phyloP scores from a whole-genome alignment of 352 stramenopile species.

The Phytophthora aleatoria region DNA sequence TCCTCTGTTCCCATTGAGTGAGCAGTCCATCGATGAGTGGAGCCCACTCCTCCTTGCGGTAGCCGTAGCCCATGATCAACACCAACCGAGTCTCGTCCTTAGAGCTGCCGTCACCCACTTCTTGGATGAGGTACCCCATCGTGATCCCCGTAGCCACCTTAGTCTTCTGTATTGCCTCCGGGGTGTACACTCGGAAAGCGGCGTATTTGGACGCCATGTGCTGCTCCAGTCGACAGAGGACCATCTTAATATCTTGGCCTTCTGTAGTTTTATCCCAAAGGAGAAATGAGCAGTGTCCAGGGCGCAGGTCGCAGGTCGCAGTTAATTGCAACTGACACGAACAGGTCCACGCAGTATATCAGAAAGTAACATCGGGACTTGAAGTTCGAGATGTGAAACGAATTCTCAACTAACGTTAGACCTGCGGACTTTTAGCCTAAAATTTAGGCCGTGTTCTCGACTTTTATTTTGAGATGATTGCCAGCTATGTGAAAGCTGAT shows the following conservation, averaged over 20 bases:
- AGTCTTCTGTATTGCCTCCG: slow-evolving; percentile 35
- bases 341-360: slow-evolving; percentile 18
- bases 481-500: too few species aligned
- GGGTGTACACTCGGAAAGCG: slow-evolving; percentile 31
- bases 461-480: too few species aligned
- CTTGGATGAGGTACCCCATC: slow-evolving; percentile 53
- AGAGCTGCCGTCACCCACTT: slow-evolving; percentile 27
- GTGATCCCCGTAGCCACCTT: slow-evolving; percentile 49
- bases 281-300: slow-evolving; percentile 18
- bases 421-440: too few species aligned
- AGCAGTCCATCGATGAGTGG: slow-evolving; percentile 39
- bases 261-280: slow-evolving; percentile 6
- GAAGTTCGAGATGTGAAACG: too few species aligned
- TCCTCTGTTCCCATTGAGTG: slow-evolving; percentile 28
- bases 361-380: slow-evolving; percentile 4
- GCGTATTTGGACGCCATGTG: slow-evolving; percentile 52
- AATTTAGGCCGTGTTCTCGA: too few species aligned
- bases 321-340: too few species aligned
- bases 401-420: too few species aligned
- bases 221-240: slow-evolving; percentile 38
- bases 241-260: slow-evolving; percentile 19
- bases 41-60: slow-evolving; percentile 50
- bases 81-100: slow-evolving; percentile 37
- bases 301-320: not conserved
- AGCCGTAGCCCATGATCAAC: slow-evolving; percentile 52